Percentiles rank a stretch among this genome's conserved stretches.
Evolutionary conservation across 2,329 filamentous ascomycete species (phyloP).

Genomic region (Dothidotthia symphoricarpi): DNA sequence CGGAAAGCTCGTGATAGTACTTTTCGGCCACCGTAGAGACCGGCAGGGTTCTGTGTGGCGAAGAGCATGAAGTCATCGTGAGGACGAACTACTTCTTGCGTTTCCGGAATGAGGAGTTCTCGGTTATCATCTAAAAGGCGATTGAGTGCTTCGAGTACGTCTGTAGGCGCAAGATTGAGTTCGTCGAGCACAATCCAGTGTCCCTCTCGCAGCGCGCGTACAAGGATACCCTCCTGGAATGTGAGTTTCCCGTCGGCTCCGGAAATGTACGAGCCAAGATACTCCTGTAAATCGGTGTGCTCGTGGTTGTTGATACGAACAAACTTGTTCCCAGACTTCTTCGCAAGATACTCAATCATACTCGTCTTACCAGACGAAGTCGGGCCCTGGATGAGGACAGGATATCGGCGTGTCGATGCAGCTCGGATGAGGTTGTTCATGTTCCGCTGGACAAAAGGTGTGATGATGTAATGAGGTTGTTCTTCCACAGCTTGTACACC

Average conservation of each 20-base stretch:
- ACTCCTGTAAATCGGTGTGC: conserved; percentile 96
- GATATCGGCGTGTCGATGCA: conserved; percentile 86
- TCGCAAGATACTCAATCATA: conserved; percentile 99
- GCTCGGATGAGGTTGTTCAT: conserved; percentile 91
- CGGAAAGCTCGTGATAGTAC: conserved; percentile 90
- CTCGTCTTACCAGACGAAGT: conserved; percentile 98
- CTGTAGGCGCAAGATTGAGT: conserved; percentile 91
- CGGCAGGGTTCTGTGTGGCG: conserved; percentile 94
- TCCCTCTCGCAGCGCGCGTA: conserved; percentile 86
- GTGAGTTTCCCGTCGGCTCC: conserved; percentile 77
- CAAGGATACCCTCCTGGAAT: conserved; percentile 91
- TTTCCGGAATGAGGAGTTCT: conserved; percentile 93
- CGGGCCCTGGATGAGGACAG: conserved; percentile 91
- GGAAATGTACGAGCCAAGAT: conserved; percentile 91
- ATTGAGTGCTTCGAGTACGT: conserved; percentile 95
- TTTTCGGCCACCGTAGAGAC: conserved; percentile 92
- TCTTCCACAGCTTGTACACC: conserved; percentile 66
- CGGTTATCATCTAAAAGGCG: conserved; percentile 93
- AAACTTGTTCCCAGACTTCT: conserved; percentile 93
- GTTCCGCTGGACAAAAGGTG: conserved; percentile 90
- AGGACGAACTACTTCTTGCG: conserved; percentile 87
- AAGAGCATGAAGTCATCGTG: conserved; percentile 97
- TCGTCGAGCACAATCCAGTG: conserved; percentile 99
- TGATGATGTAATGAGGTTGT: conserved; percentile 91
- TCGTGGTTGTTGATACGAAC: conserved; percentile 99